Base-by-base conservation (phyloP, 1,284 basidiomycete genomes). In the Xerocomus amazonicus region DNA sequence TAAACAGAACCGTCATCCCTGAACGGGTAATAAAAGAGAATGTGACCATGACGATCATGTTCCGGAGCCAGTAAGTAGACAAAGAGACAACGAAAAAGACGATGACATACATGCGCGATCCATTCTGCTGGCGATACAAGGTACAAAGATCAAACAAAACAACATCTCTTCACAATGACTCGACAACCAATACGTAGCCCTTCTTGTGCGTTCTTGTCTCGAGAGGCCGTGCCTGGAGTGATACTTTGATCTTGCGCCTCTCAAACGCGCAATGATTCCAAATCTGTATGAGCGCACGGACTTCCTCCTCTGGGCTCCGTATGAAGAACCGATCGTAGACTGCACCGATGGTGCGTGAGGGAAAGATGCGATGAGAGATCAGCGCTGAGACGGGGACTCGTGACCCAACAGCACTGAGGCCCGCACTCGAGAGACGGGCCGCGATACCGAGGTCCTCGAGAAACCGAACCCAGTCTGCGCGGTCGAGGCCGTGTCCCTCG, bases 211-310 rank as follows among this genome's bases (percentile, higher is more conserved):
- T 32, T 45, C 13, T 23, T 23, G 16, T 26, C 9, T 46, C 52
- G n/a, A 29, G 36, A 19, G 35, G 29, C 19, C 23, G 49, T 13
- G 45, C 40, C 23, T 53, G 53, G 6, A 69, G 54, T 13, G 42
- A 50, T n/a, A 59, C 64, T 9, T 50, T 51, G 40, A 70, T 48
- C 45, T 67, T 66, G 35, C 63, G 60, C 31, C 67, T 54, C 47
- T 69, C 64, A 10, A 66, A 60, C 6, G 63, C 67, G 44, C 64
- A 57, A 45, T 65, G 54, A 28, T 70, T 68, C 65, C 65, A 67
- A 13, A 69, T 52, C 16, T 49, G 44, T 6, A 68, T 41, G 19
- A 67, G 56, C 6, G 64, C 60, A 41, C 53, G 51, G 23, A 68
- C 62, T 31, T 67, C 60, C 2, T 68, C 53, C 4, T 45, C n/a